phyloP scores from a whole-genome alignment of 2,329 filamentous ascomycete genomes.

The Diaporthe vexans region DNA sequence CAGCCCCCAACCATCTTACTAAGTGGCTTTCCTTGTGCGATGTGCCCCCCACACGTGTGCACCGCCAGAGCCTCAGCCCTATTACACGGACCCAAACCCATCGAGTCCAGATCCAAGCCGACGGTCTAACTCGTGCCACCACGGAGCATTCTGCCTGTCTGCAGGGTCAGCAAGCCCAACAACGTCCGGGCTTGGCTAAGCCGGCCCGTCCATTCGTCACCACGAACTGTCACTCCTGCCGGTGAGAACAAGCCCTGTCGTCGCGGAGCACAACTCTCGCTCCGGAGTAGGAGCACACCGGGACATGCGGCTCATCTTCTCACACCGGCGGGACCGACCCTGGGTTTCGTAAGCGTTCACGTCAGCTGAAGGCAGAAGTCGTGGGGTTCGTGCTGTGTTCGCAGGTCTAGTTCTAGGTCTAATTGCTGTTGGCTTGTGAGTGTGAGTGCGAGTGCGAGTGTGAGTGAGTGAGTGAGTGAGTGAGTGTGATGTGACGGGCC shows the following conservation, averaged over 20 bases:
- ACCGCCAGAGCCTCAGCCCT: slow-evolving; percentile 16
- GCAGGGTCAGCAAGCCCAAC: slow-evolving; percentile 32
- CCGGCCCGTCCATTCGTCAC: slow-evolving; percentile 23
- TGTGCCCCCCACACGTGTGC: slow-evolving; percentile 5
- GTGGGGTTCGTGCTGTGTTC: background rate
- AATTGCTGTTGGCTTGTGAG: slow-evolving; percentile 5
- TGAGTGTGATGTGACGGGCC: background rate
- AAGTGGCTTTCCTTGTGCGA: slow-evolving; percentile 2
- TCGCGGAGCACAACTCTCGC: background rate
- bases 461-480: too few relatives aligned
- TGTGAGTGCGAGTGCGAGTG: background rate
- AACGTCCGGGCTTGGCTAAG: background rate
- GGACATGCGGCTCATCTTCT: background rate
- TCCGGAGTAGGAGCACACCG: background rate
- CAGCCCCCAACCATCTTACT: slow-evolving; percentile 19
- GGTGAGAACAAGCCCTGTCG: background rate
- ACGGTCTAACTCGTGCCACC: slow-evolving; percentile 4
- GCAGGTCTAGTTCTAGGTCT: background rate
- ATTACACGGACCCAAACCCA: background rate
- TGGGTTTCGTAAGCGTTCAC: slow-evolving; percentile 26
- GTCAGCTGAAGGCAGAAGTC: slow-evolving; percentile 19
- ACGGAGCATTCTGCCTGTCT: background rate
- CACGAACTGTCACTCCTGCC: background rate
- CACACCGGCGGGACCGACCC: background rate
- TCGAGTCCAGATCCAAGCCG: background rate